Evolutionary conservation across 2,329 filamentous ascomycete genomes (phyloP), one percentile per base, ranked within the genome.

Genomic region (Ilyonectria destructans): DNA sequence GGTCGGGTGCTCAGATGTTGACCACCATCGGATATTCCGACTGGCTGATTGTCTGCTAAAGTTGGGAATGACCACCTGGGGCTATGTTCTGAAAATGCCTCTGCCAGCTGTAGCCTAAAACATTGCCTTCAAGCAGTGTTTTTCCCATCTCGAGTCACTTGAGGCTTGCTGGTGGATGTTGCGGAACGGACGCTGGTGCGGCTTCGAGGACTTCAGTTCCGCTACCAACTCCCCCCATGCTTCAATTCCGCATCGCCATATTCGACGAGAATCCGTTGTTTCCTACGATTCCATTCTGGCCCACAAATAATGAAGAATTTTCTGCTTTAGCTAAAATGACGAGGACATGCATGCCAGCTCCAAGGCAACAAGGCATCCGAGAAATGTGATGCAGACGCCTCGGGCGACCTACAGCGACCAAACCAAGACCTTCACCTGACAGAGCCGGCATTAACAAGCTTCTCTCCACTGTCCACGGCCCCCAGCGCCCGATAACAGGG

Each of bases 351-450:
- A 31, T 35, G 45, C 51, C 52, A 45, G 26, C 37, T 10, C 54
- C 63, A 66, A 66, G 63, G 63, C 63, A 66, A 55, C 63, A 61
- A 66, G 63, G 63, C 63, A 54, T 17, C 51, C 17, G 10, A n/a
- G 51, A n/a, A 43, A 49, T 46, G 58, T 66, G 43, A 61, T 61
- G 15, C 52, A 56, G 63, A 57, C 52, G 63, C 63, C 62, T 65
- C 45, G 43, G 48, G 56, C 57, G 49, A 60, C 49, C 48, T 46
- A 37, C 31, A 51, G 63, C 63, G 63, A 33, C 45, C 51, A 29
- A 35, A 19, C 48, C 57, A 48, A 35, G 56, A 43, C 45, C 31
- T 29, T 45, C 49, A 43, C 45, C 51, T 21, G 10, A 54, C 29
- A 29, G 49, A 35, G 15, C 19, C 31, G 31, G n/a, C 40, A 17